A percentile compares a stretch with the other conserved stretches of the same genome.
Conservation (phyloP, 352 stramenopile genomes). For the Globisporangium emineosum region DNA sequence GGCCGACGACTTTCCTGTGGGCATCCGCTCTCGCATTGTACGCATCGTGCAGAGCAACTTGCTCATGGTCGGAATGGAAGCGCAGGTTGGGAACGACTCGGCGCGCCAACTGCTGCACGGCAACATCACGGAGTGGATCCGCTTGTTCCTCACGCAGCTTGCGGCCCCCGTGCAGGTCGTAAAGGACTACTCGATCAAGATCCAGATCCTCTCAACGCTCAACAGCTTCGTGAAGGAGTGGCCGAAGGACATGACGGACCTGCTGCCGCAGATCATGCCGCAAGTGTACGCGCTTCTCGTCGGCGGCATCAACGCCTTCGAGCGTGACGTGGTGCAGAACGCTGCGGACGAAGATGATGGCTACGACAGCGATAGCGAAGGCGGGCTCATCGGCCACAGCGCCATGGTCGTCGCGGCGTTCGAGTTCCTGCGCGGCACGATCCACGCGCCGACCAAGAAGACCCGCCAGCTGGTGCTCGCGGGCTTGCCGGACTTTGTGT, state of each 20-base stretch:
- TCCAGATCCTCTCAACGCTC: constrained; percentile 71
- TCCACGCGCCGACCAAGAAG: constrained; percentile 81
- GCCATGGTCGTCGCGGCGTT: constrained; percentile 69
- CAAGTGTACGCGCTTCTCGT: constrained; percentile 61
- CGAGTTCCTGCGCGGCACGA: constrained; percentile 68
- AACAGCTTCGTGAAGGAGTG: constrained; percentile 81
- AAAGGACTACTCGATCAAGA: constrained; percentile 70
- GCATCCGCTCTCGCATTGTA: constrained; percentile 54
- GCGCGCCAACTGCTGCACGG: constrained; percentile 59
- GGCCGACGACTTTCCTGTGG: constrained; percentile 38
- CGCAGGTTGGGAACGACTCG: constrained; percentile 61
- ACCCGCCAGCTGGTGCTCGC: constrained; percentile 55
- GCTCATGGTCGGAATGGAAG: constrained; percentile 82
- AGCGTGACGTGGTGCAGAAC: constrained; percentile 56
- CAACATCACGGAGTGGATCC: constrained; percentile 72
- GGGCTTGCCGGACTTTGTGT: constrained; percentile 66
- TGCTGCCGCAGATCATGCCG: constrained; percentile 72
- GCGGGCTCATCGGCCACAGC: constrained; percentile 54
- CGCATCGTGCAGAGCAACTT: constrained; percentile 77
- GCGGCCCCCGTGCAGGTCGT: constrained; percentile 32
- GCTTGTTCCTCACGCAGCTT: constrained; percentile 59
- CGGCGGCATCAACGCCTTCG: constrained; percentile 40
- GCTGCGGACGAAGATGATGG: constrained; percentile 49
- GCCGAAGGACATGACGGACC: constrained; percentile 74
- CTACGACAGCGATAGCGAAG: constrained; percentile 80